Conservation (phyloP, 139 green algal species). For the Picochlorum costavermella region DNA sequence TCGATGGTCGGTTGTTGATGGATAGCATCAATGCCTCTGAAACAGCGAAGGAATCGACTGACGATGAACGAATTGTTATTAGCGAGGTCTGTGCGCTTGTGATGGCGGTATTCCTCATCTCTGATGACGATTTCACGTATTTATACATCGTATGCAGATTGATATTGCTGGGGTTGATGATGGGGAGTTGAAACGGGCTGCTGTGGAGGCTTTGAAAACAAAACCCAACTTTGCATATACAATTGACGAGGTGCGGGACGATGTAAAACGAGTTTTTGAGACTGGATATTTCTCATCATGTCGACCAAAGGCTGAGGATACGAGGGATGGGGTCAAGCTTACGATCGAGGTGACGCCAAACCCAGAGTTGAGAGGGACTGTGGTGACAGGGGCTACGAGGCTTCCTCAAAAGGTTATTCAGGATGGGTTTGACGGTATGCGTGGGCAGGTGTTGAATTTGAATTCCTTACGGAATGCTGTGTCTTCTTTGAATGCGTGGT, state of each 20-base stretch:
- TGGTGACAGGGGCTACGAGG: constrained; percentile 58
- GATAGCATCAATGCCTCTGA: background rate
- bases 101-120: no score
- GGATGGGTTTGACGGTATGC: constrained; percentile 66
- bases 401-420: constrained; percentile 74
- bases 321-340: constrained; percentile 85
- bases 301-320: constrained; percentile 75
- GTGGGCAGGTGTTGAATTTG: constrained; percentile 75
- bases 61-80: constrained; percentile 56
- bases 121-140: background rate
- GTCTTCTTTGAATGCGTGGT: constrained; percentile 75
- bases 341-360: constrained; percentile 74
- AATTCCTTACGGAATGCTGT: constrained; percentile 53
- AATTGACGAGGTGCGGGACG: constrained; percentile 47
- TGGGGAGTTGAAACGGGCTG: constrained; percentile 59
- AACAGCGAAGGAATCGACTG: background rate
- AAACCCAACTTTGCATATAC: constrained; percentile 93
- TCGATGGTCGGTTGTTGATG: background rate
- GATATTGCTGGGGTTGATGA: constrained; percentile 67
- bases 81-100: constrained; percentile 31
- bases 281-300: constrained; percentile 79
- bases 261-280: constrained; percentile 78
- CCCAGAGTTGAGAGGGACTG: constrained; percentile 63
- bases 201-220: constrained; percentile 48
- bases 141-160: constrained; percentile 2